Evolutionary conservation across 2,329 filamentous ascomycete species (phyloP).

Genomic region (Cercospora nicotianae): DNA sequence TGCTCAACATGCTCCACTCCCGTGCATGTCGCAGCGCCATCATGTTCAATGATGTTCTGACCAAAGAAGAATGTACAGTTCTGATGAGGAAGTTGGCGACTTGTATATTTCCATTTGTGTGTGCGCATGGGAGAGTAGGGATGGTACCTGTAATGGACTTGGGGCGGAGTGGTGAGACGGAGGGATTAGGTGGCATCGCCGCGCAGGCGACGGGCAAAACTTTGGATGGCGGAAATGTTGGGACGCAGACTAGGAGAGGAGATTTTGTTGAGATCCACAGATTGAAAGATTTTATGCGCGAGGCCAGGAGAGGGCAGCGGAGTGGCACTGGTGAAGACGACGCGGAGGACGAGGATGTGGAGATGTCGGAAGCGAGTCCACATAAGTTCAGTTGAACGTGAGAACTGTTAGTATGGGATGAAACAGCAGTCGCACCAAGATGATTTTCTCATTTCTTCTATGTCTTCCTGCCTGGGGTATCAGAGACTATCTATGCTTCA

Average conservation of each 20-base stretch:
- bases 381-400: conserved; percentile 4
- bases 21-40: conserved; percentile 76
- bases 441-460: not conserved
- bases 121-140: conserved; percentile 68
- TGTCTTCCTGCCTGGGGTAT: not conserved
- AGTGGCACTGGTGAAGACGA: not conserved
- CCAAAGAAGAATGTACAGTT: conserved; percentile 56
- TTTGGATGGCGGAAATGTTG: not conserved
- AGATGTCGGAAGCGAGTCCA: conserved; percentile 5
- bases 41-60: conserved; percentile 79
- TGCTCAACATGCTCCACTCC: conserved; percentile 75
- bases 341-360: not conserved
- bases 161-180: not conserved
- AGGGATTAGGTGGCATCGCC: not conserved
- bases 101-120: conserved; percentile 77
- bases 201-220: not conserved
- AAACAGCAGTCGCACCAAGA: not conserved
- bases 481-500: not conserved
- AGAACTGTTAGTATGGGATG: not conserved
- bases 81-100: conserved; percentile 59
- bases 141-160: conserved; percentile 49
- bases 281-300: not conserved
- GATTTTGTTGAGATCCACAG: not conserved
- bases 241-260: not conserved
- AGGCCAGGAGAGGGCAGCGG: not conserved